phyloP scores from a whole-genome alignment of 345 rosid genomes.

The Turritis glabra region DNA sequence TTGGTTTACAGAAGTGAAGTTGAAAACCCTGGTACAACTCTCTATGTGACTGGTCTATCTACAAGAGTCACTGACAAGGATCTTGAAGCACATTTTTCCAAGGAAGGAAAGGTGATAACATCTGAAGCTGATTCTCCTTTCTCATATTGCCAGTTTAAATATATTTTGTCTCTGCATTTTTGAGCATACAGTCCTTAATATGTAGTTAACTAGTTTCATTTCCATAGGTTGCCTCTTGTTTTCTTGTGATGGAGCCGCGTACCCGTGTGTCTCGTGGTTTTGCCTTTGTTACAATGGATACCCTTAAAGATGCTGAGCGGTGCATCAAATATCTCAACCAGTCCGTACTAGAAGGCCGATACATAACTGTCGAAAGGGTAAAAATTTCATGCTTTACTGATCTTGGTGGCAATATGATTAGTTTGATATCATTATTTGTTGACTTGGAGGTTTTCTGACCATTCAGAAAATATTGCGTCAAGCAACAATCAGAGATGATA shows the following conservation, averaged over 20 bases:
- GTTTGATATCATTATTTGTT: conserved; percentile 52
- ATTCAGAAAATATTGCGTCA: conserved; percentile 91
- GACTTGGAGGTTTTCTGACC: conserved; percentile 92
- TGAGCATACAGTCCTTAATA: background rate
- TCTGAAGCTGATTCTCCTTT: background rate
- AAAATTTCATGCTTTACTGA: conserved; percentile 17
- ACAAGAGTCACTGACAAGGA: conserved; percentile 89
- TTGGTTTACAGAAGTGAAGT: conserved; percentile 46
- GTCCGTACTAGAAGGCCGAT: conserved; percentile 92
- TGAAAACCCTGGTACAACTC: conserved; percentile 75
- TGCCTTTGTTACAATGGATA: conserved; percentile 91
- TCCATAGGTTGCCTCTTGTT: conserved; percentile 78
- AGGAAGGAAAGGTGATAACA: conserved; percentile 88
- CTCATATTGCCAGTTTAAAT: background rate
- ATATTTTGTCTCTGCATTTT: background rate
- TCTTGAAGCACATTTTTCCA: conserved; percentile 89
- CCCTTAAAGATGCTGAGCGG: conserved; percentile 75
- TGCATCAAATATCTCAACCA: conserved; percentile 96
- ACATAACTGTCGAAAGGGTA: conserved; percentile 99
- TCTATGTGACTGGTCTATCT: conserved; percentile 94
- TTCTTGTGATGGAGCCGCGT: conserved; percentile 95
- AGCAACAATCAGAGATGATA: conserved; percentile 97
- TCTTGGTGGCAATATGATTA: conserved; percentile 8
- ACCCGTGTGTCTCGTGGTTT: conserved; percentile 95
- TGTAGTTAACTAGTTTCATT: conserved; percentile 14